Base-by-base conservation (phyloP, 2,329 filamentous ascomycete genomes). In the Ascochyta rabiei region DNA sequence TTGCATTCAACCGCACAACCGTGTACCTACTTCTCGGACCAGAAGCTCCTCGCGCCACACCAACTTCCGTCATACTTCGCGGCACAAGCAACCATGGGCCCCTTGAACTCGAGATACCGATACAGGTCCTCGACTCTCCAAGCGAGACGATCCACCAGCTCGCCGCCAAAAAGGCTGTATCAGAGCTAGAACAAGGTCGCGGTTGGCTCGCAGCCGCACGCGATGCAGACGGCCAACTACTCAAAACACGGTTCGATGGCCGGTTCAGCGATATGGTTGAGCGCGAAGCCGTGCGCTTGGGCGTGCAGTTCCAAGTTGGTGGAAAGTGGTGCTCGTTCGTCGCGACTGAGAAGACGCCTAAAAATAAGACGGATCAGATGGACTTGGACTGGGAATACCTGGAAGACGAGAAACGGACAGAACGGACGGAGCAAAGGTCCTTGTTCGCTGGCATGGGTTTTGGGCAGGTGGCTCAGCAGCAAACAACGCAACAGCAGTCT, bases 261-360 rank as follows among this genome's bases (percentile, higher is more conserved):
- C 80, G 78, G 4, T 87, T 87, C 66, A 72, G 80, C 12, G 81
- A 85, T 41, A 80, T 91, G 65, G 82, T 86, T 0, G 82, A 88
- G 68, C 80, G 82, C 1, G 88, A 91, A 66, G 87, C 82, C 8
- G 86, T 91, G 1, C 77, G 83, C 0, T 77, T 91, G 0, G 88
- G 89, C 0, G 80, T 86, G 12, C 78, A 81, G 52, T 90, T 85
- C 64, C 87, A 90, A 63, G 82, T 91, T 8, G 84, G 81, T 2
- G 84, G 87, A 1, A 89, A 87, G 66, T 89, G 85, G 82, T 89
- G 85, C 64, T 89, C 87, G 0, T 92, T 91, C 59, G 84, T 91
- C 3, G 89, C 89, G 2, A 79, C 89, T 1, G 79, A 87, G 57
- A 75, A 79, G 8, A 57, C 28, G 3, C 48, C 26, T n/a, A 46